A percentile compares a stretch with the other conserved stretches of the same genome.
Evolutionary conservation across 805 yeast species (phyloP).

Genomic region (Saccharomycopsis oosterbeekiorum): DNA sequence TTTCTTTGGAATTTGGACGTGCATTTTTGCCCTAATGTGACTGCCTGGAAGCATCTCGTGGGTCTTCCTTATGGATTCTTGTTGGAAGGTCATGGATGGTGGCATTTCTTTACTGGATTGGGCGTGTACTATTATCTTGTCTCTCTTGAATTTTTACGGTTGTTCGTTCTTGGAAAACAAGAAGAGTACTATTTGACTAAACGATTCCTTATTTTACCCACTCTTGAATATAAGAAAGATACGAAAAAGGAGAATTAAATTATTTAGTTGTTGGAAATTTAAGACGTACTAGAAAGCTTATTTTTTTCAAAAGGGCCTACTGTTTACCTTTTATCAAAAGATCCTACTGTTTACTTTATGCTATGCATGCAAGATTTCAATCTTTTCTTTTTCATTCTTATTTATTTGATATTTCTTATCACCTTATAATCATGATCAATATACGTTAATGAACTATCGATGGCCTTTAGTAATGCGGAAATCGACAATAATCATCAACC

Average conservation of each 20-base stretch:
- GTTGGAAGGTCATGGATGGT: conserved; percentile 94
- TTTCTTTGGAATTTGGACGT: conserved; percentile 85
- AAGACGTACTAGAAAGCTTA: no score
- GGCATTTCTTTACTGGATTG: conserved; percentile 82
- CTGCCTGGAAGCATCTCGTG: conserved; percentile 23
- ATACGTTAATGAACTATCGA: background rate
- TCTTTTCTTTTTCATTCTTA: background rate
- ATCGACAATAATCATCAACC: no score
- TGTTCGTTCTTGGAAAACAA: conserved; percentile 51
- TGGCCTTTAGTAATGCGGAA: no score
- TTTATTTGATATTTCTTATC: background rate
- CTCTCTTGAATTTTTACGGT: conserved; percentile 65
- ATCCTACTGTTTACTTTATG: background rate
- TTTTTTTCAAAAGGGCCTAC: no score
- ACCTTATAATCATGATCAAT: background rate
- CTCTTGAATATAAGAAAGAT: background rate
- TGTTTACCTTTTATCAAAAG: background rate
- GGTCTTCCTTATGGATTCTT: conserved; percentile 84
- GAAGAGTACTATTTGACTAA: conserved; percentile 29
- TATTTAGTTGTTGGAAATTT: background rate
- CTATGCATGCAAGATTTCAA: background rate
- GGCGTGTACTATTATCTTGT: conserved; percentile 83
- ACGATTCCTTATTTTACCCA: conserved; percentile 7
- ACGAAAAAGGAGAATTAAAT: background rate
- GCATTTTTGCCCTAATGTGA: conserved; percentile 46